Evolutionary conservation across 2,329 filamentous ascomycete genomes (phyloP), one percentile per base, ranked within the genome.

Genomic region (Hypomyces rosellus): DNA sequence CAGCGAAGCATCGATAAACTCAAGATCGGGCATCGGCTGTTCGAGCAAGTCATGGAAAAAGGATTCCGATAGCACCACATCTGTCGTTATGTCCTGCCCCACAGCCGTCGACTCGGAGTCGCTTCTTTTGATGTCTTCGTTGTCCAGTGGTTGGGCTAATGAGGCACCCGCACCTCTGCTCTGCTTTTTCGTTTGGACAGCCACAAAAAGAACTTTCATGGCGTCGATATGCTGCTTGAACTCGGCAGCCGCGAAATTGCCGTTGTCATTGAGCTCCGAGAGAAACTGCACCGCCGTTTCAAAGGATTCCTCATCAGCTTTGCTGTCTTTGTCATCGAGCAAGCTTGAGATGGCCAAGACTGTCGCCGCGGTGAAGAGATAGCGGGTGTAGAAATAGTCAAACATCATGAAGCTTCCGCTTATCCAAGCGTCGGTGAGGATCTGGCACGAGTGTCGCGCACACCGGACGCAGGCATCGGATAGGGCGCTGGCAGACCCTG

Each of bases 361-460:
- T 0, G 68, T 73, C 2, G 70, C 65, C 0, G 72, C 66, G 0
- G 73, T 71, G 57, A 76, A 76, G 22, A 76, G 67, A 38, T 74
- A 75, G 43, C 74, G 71, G 0, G 69, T 69, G 57, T 70, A 66
- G 43, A 71, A 71, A 57, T 74, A 75, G 51, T 75, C 74, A 42
- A 76, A 74, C 0, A 68, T 74, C 0, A 67, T 61, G 48, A 75
- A 74, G 0, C 71, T 69, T 0, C 74, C 74, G 33, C 73, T 67
- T 2, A 74, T 68, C 74, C 74, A 76, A 12, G 65, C 66, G 5
- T 73, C 65, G 3, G 67, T 70, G 0, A 76, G 59, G 0, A 76
- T 59, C 0, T 65, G 64, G 41, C 67, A 67, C 0, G 73, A 75
- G 34, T 76, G 70, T 0, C 70, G 65, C 0, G 74, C 72, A 22